These are phyloP conservation scores for Yamadazyma philogaea DNA, from an alignment of 805 yeast species.

Conservation along the genomic window DNA sequence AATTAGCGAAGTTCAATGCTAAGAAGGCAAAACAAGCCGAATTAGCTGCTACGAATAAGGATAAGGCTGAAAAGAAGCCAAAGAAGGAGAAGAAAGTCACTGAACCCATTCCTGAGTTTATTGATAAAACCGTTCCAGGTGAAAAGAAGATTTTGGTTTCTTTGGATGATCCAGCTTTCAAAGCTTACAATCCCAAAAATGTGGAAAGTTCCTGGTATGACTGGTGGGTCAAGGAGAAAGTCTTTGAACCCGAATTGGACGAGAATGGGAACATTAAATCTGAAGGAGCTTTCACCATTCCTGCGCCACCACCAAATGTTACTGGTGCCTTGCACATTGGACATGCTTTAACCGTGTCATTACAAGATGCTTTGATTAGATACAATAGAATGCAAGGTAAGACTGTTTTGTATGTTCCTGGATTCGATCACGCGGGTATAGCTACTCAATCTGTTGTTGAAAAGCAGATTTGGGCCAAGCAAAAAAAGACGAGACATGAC, in stretches of 20 bases:
- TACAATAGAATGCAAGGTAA: constrained; percentile 97
- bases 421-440: constrained; percentile 99
- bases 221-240: constrained; percentile 93
- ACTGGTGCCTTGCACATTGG: constrained; percentile 99
- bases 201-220: constrained; percentile 97
- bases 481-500: constrained; percentile 89
- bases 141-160: constrained; percentile 87
- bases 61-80: constrained; percentile 53
- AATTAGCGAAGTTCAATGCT: constrained; percentile 82
- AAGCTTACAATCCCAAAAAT: constrained; percentile 87
- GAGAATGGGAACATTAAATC: constrained; percentile 72
- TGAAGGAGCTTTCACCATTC: constrained; percentile 83
- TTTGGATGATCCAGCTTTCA: constrained; percentile 87
- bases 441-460: constrained; percentile 98
- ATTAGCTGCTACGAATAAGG: constrained; percentile 36
- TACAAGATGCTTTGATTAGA: constrained; percentile 91
- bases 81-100: constrained; percentile 64
- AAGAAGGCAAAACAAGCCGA: constrained; percentile 63
- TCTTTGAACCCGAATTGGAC: constrained; percentile 82
- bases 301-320: constrained; percentile 99
- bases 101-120: constrained; percentile 79
- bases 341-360: constrained; percentile 92
- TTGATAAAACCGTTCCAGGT: constrained; percentile 81
- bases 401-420: constrained; percentile 89
- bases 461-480: constrained; percentile 87